Evolutionary conservation across 306 rosid species (phyloP), one percentile per base, ranked within the genome.

Genomic region (Trifolium dubium): DNA sequence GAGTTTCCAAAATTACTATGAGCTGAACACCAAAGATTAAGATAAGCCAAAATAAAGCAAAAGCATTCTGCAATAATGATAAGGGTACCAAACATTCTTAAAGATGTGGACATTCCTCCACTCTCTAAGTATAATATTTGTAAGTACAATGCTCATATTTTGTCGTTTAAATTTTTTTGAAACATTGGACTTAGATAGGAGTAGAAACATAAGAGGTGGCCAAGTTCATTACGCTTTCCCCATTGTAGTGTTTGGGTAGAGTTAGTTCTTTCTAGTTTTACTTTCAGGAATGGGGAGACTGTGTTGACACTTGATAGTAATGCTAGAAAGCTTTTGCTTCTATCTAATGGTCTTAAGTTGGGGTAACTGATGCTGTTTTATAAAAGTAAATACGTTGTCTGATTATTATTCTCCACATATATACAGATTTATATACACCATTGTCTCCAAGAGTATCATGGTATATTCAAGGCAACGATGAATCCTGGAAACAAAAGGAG

Each of bases 361-460:
- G 2, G 39, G 39, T 35, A 35, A 35, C 39, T 35, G 39, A 35
- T 35, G 39, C 39, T 35, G 39, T 35, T 35, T 35, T 35, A 35
- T 1, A 35, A 35, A 35, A 35, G 39, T 6, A 35, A 35, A 35
- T 6, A 64, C 37, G 18, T 40, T 40, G 10, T 68, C 72, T 81
- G 69, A 67, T 64, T 18, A 28, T 64, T 34, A 13, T 74, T 68
- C 17, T 63, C 17, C 56, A 46, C 60, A 56, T 0, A 56, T 0
- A 14, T 69, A 76, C 90, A 91, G 97, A 91, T 77, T 56, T 84
- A 78, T 87, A 87, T 17, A 70, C 91, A 37, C 86, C 93, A 51
- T 69, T 91, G 78, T 88, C 97, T 75, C 94, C 97, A 11, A 86
- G 83, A 84, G 89, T 88, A 64, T 88, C 90, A 6, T 88, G 97